Percentiles rank a stretch among this genome's conserved stretches.
Conservation (phyloP, 2,329 filamentous ascomycete genomes). For the Hortaea werneckii region DNA sequence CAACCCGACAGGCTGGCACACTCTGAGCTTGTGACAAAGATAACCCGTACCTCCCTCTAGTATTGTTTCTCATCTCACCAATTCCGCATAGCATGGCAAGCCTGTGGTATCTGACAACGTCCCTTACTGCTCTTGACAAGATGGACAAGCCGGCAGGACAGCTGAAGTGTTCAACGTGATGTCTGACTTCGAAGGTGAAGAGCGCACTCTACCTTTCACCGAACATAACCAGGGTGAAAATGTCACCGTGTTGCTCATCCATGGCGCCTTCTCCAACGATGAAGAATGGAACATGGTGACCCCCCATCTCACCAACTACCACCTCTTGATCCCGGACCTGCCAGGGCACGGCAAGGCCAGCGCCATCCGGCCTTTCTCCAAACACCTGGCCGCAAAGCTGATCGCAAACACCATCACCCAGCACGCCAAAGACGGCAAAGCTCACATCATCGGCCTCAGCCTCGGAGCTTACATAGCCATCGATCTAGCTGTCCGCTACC, state of each 20-base stretch:
- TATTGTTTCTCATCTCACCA: too few relatives aligned
- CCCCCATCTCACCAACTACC: conserved; percentile 13
- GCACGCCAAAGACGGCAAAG: conserved; percentile 10
- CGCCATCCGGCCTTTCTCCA: conserved; percentile 14
- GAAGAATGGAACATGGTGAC: conserved; percentile 15
- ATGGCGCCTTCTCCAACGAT: conserved; percentile 13
- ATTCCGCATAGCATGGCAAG: too few relatives aligned
- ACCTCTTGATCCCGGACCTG: conserved; percentile 17
- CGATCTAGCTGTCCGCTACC: conserved; percentile 11
- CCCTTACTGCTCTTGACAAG: too few relatives aligned
- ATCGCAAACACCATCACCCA: conserved; percentile 13
- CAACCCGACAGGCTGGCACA: too few relatives aligned
- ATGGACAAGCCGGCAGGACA: too few relatives aligned
- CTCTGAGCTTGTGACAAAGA: too few relatives aligned
- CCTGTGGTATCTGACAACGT: too few relatives aligned
- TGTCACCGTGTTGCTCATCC: conserved; percentile 16
- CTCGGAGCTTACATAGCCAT: conserved; percentile 18
- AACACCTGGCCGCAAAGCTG: conserved; percentile 8
- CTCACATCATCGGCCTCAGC: conserved; percentile 18
- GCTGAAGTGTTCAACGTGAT: too few relatives aligned
- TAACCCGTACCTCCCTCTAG: too few relatives aligned
- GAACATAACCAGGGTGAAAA: conserved; percentile 4
- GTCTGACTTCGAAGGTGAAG: too few relatives aligned
- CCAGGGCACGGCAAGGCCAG: conserved; percentile 12
- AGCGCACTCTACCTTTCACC: conserved; percentile 1